Evolutionary conservation across 1,284 basidiomycete genomes (phyloP), one percentile per base, ranked within the genome.

Genomic region (Tilletia setariae): DNA sequence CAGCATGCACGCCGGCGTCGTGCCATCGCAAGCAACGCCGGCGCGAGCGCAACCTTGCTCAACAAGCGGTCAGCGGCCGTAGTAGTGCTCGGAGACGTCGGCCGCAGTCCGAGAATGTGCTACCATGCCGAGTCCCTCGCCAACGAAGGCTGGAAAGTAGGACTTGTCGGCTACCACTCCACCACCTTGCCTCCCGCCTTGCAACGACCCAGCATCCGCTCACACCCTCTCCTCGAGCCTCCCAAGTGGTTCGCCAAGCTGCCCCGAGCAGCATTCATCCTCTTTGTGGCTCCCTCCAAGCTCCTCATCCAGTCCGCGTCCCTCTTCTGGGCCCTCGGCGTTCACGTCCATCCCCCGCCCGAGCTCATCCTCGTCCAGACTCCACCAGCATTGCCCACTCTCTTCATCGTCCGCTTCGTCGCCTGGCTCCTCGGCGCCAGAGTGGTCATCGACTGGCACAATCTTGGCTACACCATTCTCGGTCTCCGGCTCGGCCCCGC

Each of bases 391-490:
- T 93, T 99, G 25, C 96, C 96, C 0, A 95, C 95, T 0, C 87
- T 99, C 15, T 88, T 89, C 1, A 85, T 98, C 9, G 92, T 93
- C 1, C 91, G 91, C 85, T 82, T 93, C 47, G 88, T 91, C 0
- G 87, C 87, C 25, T 35, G 70, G 7, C 78, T 92, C 3, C 86
- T 89, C 19, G 89, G 90, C 1, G 90, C 89, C 71, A 91, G 91
- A 76, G 86, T 98, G 70, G 90, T 98, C 68, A 95, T 98, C 71
- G 96, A 99, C 84, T 99, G 96, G 96, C 96, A 99, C 83, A 99
- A 99, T 82, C 88, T 95, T 9, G 94, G 94, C 7, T 95, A 93
- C 81, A 97, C 90, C 68, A 94, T 98, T 64, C 87, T 99, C 42
- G 91, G 90, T 0, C 84, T 98, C 70, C 90, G 89, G 72, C 84